Conservation (phyloP, 371 early-diverging fungal species). For the Blakeslea trispora region DNA sequence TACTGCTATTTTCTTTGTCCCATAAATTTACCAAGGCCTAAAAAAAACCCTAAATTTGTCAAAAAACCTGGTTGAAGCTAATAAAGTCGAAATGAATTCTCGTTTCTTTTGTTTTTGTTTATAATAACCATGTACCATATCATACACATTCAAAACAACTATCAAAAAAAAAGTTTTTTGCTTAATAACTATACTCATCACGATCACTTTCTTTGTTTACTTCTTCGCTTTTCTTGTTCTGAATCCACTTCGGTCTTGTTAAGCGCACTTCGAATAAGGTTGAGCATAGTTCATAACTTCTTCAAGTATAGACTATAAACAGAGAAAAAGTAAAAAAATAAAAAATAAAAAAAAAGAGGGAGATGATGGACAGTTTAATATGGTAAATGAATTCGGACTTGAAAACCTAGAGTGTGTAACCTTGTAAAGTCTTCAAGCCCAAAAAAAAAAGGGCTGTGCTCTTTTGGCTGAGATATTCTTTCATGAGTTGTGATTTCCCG, state of each 20-base stretch:
- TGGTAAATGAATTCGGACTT: too few relatives aligned
- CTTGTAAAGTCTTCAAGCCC: too few relatives aligned
- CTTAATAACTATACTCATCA: neutral
- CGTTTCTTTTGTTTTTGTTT: too few relatives aligned
- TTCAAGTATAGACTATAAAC: too few relatives aligned
- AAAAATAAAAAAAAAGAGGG: neutral
- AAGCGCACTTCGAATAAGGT: slow-evolving; percentile 15
- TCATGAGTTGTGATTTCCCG: too few relatives aligned
- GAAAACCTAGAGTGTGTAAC: slow-evolving; percentile 3
- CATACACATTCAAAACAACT: slow-evolving; percentile 63
- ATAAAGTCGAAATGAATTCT: too few relatives aligned
- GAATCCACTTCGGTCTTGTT: slow-evolving; percentile 14
- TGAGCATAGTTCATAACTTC: slow-evolving; percentile 10
- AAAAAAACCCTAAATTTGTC: slow-evolving; percentile 54
- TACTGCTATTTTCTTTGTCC: neutral
- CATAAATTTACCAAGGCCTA: slow-evolving; percentile 56
- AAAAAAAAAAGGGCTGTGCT: too few relatives aligned
- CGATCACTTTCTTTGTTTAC: slow-evolving; percentile 7
- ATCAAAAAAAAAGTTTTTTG: neutral
- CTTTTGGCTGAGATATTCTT: too few relatives aligned
- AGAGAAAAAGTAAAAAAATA: neutral
- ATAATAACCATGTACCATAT: too few relatives aligned
- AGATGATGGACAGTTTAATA: too few relatives aligned
- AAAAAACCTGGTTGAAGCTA: slow-evolving; percentile 58
- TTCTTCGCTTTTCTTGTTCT: slow-evolving; percentile 20